These are phyloP conservation scores for Hygrocybe coccinea DNA, from an alignment of 768 basidiomycete species.

Conservation along the genomic window DNA sequence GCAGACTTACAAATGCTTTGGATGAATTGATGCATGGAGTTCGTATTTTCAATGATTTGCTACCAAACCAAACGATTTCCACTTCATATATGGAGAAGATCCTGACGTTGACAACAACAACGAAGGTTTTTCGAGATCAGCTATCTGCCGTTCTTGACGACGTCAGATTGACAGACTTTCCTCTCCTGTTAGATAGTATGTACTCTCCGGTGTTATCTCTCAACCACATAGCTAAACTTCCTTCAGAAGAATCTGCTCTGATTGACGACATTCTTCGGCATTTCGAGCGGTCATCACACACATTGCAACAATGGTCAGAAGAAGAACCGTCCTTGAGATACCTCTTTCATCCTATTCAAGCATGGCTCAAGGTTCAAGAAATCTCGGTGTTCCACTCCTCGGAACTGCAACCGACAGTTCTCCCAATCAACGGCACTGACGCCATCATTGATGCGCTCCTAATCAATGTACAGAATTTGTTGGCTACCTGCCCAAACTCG, in stretches of 20 bases:
- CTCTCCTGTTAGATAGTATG: conserved; percentile 37
- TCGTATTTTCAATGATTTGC: conserved; percentile 28
- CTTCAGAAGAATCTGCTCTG: conserved; percentile 34
- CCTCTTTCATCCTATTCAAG: conserved; percentile 29
- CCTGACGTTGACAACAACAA: conserved; percentile 21
- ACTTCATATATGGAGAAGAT: conserved; percentile 26
- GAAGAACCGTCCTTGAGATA: conserved; percentile 26
- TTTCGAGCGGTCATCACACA: conserved; percentile 13
- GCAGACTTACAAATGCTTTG: conserved; percentile 32
- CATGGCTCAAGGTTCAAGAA: conserved; percentile 24
- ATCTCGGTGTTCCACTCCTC: neutral
- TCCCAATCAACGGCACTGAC: conserved; percentile 27
- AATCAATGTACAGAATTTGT: conserved; percentile 57
- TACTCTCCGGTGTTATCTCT: neutral
- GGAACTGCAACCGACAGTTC: neutral
- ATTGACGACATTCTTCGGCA: conserved; percentile 27
- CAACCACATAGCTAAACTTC: neutral
- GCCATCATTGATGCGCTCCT: conserved; percentile 59
- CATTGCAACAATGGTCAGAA: conserved; percentile 25
- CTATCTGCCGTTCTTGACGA: conserved; percentile 14
- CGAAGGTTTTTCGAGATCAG: conserved; percentile 24
- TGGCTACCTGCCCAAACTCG: conserved; percentile 35
- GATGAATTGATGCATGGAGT: conserved; percentile 36
- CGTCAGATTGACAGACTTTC: conserved; percentile 24
- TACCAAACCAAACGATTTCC: conserved; percentile 21